Base-by-base conservation (phyloP, 768 basidiomycete genomes). In the Strobilomyces confusus region DNA sequence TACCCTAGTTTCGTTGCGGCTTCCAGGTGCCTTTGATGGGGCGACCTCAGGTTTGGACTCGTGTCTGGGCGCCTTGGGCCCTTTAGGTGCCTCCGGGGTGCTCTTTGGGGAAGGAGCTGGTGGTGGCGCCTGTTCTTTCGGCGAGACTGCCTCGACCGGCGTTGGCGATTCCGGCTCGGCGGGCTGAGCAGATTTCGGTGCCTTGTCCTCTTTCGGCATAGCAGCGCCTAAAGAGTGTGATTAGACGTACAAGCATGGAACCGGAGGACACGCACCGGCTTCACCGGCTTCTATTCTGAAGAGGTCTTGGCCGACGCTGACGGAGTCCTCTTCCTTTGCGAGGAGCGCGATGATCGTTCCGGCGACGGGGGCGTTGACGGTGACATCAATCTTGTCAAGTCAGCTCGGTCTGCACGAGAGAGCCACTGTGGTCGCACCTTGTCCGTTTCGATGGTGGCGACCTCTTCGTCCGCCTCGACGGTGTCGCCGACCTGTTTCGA, bases 381-480 rank as follows among this genome's bases (percentile, higher is more conserved):
- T 88, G 41, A 98, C 92, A 69, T 99, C 95, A 63, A 98, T 98
- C 94, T 98, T 29, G 52, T 44, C 42, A 52, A 9, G 42, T 59
- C 37, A 48, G 41, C 43, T 32, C 44, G 25, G 17, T 44, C 20
- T 23, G 47, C 13, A 32, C 17, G 41, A 2, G 29, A 48, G 11
- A 29, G 38, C 38, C 8, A 44, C 29, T 3, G 37, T 33, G 29
- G 42, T 29, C 26, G 14, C 56, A 92, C 95, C 87, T 98, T 98
- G 79, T 99, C 95, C 9, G 95, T 99, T 76, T 98, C 95, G 59
- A 98, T 98, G 42, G 93, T 95, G 15, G 93, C 95, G 40, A 99
- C 80, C 75, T 99, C 95, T 74, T 98, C 95, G 68, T 98, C 95
- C 26, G 77, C 86, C 67, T 86, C 81, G 51, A 98, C 94, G 53